Evolutionary conservation across 2,329 filamentous ascomycete species (phyloP).

Genomic region (Fusarium temperatum): DNA sequence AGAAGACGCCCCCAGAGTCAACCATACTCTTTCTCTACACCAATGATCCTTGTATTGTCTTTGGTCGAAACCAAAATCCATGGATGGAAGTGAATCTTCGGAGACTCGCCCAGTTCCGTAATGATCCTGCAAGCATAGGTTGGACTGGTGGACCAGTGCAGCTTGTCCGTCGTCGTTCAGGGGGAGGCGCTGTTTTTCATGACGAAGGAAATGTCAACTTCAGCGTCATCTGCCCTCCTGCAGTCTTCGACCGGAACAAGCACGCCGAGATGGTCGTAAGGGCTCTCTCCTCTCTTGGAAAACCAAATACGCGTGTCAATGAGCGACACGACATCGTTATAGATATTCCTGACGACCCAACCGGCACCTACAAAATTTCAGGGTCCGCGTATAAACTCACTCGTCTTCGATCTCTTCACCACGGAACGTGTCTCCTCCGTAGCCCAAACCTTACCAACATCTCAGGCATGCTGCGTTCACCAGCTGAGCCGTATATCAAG

Average conservation of each 20-base stretch:
- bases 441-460: conserved; percentile 79
- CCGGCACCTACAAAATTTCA: conserved; percentile 77
- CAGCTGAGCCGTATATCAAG: conserved; percentile 77
- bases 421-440: conserved; percentile 86
- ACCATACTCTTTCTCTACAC: conserved; percentile 87
- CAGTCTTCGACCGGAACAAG: conserved; percentile 80
- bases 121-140: conserved; percentile 31
- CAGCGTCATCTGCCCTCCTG: conserved; percentile 84
- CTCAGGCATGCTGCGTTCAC: conserved; percentile 77
- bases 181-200: conserved; percentile 94
- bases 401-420: conserved; percentile 81
- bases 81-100: conserved; percentile 89
- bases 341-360: conserved; percentile 48
- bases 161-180: conserved; percentile 84
- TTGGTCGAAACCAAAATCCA: conserved; percentile 97
- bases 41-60: conserved; percentile 86
- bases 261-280: conserved; percentile 93
- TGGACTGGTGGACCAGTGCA: conserved; percentile 49
- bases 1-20: conserved; percentile 75
- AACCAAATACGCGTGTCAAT: conserved; percentile 77
- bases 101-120: conserved; percentile 55
- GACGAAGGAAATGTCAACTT: conserved; percentile 95
- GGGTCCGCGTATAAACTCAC: conserved; percentile 97
- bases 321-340: conserved; percentile 93
- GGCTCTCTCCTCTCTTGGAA: conserved; percentile 72